phyloP scores from a whole-genome alignment of 495 filamentous ascomycete species.

The Aspergillus ostianus region DNA sequence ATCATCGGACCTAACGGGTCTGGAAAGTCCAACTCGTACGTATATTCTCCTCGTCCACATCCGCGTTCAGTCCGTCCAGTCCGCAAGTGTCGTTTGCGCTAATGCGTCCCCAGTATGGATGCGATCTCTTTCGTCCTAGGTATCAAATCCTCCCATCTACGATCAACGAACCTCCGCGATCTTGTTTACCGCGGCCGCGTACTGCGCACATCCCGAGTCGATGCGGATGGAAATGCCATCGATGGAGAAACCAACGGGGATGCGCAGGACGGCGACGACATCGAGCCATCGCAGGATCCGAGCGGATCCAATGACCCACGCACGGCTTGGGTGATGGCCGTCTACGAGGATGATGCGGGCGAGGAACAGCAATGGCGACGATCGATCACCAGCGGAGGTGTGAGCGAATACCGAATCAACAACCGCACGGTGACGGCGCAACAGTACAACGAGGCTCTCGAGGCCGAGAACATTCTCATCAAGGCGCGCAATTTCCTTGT shows the following conservation, averaged over 20 bases:
- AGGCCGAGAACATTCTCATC: slow-evolving; percentile 94
- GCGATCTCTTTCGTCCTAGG: slow-evolving; percentile 98
- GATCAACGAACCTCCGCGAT: slow-evolving; percentile 91
- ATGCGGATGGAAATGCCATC: slow-evolving; percentile 74
- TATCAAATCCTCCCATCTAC: slow-evolving; percentile 95
- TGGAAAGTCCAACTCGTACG: slow-evolving; percentile 98
- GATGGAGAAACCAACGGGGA: slow-evolving; percentile 52
- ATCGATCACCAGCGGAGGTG: slow-evolving; percentile 80
- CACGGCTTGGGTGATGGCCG: slow-evolving; percentile 97
- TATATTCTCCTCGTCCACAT: slow-evolving; percentile 14
- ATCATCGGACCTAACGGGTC: slow-evolving; percentile 99
- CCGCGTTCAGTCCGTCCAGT: neutral
- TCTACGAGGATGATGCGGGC: slow-evolving; percentile 96
- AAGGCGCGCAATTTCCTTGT: slow-evolving; percentile 97
- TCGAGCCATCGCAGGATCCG: slow-evolving; percentile 49
- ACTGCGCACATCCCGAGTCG: slow-evolving; percentile 84
- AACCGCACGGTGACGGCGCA: slow-evolving; percentile 81
- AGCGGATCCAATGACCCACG: slow-evolving; percentile 71
- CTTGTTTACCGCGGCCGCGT: slow-evolving; percentile 96
- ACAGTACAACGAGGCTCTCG: slow-evolving; percentile 91
- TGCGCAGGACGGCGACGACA: slow-evolving; percentile 28
- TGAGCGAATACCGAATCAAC: slow-evolving; percentile 96
- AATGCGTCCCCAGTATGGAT: slow-evolving; percentile 72
- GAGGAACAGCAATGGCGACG: slow-evolving; percentile 96
- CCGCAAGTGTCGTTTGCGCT: slow-evolving; percentile 14